Evolutionary conservation across 2,329 filamentous ascomycete species (phyloP).

Genomic region (Aschersonia sp.): DNA sequence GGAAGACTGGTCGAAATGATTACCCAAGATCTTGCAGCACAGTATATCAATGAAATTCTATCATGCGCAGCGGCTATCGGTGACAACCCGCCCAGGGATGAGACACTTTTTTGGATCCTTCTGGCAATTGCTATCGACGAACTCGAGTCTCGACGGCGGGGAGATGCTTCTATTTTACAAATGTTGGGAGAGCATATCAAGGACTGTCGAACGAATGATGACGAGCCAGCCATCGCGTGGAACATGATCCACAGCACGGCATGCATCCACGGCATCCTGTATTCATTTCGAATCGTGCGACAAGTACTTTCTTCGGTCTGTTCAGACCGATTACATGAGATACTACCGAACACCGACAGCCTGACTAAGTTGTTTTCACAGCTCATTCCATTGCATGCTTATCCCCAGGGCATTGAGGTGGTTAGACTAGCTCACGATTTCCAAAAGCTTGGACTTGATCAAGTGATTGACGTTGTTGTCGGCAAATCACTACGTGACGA

Average conservation of each 20-base stretch:
- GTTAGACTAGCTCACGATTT: not conserved
- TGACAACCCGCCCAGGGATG: constrained; percentile 5
- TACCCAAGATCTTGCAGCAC: not conserved
- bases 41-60: constrained; percentile 8
- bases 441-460: not conserved
- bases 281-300: constrained; percentile 41
- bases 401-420: constrained; percentile 8
- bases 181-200: not conserved
- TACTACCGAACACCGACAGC: not conserved
- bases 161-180: constrained; percentile 2
- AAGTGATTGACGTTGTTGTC: not conserved
- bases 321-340: not conserved
- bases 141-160: constrained; percentile 13
- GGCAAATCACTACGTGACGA: not conserved
- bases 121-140: constrained; percentile 12
- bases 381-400: constrained; percentile 10
- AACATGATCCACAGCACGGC: constrained; percentile 45
- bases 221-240: constrained; percentile 27
- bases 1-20: constrained; percentile 12
- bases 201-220: not conserved
- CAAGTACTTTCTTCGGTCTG: constrained; percentile 12
- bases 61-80: not conserved
- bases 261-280: constrained; percentile 43
- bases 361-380: constrained; percentile 9
- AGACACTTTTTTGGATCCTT: constrained; percentile 9